These are phyloP conservation scores for Trifolium pratense DNA, from an alignment of 306 rosid genomes.

Conservation along the genomic window DNA sequence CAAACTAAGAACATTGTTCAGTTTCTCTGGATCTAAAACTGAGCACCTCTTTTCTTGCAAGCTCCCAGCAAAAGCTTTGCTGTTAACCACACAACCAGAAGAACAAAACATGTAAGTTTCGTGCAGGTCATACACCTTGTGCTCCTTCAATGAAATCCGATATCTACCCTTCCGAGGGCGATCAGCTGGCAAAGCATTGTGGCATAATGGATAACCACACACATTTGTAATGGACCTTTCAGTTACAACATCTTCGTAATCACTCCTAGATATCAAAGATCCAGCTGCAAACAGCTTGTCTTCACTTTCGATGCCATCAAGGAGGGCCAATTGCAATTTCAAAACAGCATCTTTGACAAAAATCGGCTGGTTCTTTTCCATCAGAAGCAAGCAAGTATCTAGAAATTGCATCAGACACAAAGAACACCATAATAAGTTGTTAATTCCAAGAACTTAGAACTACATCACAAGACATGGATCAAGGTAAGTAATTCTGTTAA, in stretches of 20 bases:
- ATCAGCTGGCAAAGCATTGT: constrained; percentile 58
- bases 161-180: constrained; percentile 69
- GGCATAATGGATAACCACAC: constrained; percentile 72
- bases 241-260: constrained; percentile 81
- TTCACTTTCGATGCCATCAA: constrained; percentile 68
- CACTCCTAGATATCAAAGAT: constrained; percentile 73
- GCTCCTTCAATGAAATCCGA: constrained; percentile 79
- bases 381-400: constrained; percentile 42
- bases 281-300: constrained; percentile 82
- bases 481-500: neutral
- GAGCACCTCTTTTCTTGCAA: constrained; percentile 70
- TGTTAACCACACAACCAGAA: constrained; percentile 63
- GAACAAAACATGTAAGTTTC: constrained; percentile 88
- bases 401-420: constrained; percentile 26
- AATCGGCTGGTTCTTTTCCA: constrained; percentile 53
- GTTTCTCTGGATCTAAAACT: constrained; percentile 56
- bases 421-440: constrained; percentile 21
- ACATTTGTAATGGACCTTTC: constrained; percentile 70
- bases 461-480: constrained; percentile 1
- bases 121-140: constrained; percentile 75
- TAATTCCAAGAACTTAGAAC: constrained; percentile 16
- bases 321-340: constrained; percentile 71
- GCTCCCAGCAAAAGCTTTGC: constrained; percentile 66
- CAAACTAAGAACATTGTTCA: constrained; percentile 53
- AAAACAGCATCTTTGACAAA: constrained; percentile 63